Evolutionary conservation across 1,139 yeast species (phyloP).

Genomic region (Diutina mesorugosa): DNA sequence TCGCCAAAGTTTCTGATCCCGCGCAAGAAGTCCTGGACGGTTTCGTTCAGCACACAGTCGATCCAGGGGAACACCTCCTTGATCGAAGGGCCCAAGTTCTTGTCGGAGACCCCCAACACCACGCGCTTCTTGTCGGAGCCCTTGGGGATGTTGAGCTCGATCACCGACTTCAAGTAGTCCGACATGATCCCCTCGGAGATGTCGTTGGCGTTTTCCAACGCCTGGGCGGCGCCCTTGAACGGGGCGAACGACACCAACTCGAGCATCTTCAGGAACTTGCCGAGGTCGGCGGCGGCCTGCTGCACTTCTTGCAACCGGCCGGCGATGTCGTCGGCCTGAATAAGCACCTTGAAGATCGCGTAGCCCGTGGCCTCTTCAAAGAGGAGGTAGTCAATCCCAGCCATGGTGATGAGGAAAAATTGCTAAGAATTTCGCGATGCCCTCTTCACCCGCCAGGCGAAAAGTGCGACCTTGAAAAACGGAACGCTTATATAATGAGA

Average conservation of each 20-base stretch:
- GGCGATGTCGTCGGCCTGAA: slow-evolving; percentile 92
- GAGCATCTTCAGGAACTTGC: slow-evolving; percentile 81
- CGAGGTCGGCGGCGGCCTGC: slow-evolving; percentile 77
- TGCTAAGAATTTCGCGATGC: neutral
- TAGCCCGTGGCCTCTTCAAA: slow-evolving; percentile 99
- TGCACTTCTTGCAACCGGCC: slow-evolving; percentile 90
- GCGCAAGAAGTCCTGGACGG: slow-evolving; percentile 89
- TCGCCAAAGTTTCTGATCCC: slow-evolving; percentile 88
- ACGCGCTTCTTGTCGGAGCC: slow-evolving; percentile 56
- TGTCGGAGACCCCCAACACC: slow-evolving; percentile 82
- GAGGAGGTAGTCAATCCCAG: slow-evolving; percentile 64
- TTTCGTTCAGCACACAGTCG: slow-evolving; percentile 83
- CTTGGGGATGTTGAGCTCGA: slow-evolving; percentile 89
- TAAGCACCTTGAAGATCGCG: slow-evolving; percentile 86
- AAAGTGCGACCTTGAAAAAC: neutral
- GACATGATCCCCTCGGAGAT: slow-evolving; percentile 94
- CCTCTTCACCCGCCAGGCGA: neutral
- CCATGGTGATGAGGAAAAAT: slow-evolving; percentile 2
- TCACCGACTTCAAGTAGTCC: slow-evolving; percentile 77
- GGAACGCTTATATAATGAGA: neutral
- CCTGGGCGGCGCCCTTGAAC: slow-evolving; percentile 98
- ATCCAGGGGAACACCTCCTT: slow-evolving; percentile 81
- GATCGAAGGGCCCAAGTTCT: slow-evolving; percentile 91
- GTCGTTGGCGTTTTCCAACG: slow-evolving; percentile 95
- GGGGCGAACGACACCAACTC: slow-evolving; percentile 95